Evolutionary conservation across 2,329 filamentous ascomycete species (phyloP), one percentile per base, ranked within the genome.

Genomic region (Colletotrichum gloeosporioides): DNA sequence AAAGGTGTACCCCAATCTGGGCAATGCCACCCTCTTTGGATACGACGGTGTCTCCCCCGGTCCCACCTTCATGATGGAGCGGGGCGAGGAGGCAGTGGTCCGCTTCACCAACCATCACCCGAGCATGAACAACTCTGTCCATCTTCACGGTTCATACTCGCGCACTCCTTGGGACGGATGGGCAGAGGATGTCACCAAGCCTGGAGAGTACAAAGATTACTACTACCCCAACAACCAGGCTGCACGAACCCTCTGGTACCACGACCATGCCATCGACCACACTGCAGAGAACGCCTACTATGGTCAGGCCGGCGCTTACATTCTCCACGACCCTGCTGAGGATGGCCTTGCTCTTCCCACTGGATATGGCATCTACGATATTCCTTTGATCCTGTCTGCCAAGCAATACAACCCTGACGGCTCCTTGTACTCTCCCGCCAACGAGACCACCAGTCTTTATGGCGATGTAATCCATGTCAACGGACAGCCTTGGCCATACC

Each of bases 391-490:
- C n/a, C 77, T 91, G 29, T 79, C 81, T 13, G 83, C 88, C n/a
- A 78, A 78, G 80, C 84, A 85, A 44, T 91, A 90, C 79, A 83
- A 86, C 64, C 53, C 79, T 5, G 86, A 88, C 72, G 89, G 88
- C 31, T 82, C 86, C 32, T 82, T 90, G 10, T 82, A 83, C 12
- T 86, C 83, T 7, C 79, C 80, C 3, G 85, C 83, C 15, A 81
- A 82, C 59, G 86, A 88, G 68, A 79, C 82, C 8, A 82, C 80
- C 31, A 87, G 86, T 69, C 82, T 90, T 13, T 90, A 86, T 76
- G 89, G 89, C 15, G 89, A 91, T 78, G 83, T 89, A 4, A 89
- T 90, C 69, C 85, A 90, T 61, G 89, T 90, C 77, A 90, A 91
- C 77, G 87, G 87, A 6, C 86, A 88, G 76, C 89, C 89, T 4